Evolutionary conservation across 2,329 filamentous ascomycete genomes (phyloP).

Genomic region (Aureobasidium uvarum): DNA sequence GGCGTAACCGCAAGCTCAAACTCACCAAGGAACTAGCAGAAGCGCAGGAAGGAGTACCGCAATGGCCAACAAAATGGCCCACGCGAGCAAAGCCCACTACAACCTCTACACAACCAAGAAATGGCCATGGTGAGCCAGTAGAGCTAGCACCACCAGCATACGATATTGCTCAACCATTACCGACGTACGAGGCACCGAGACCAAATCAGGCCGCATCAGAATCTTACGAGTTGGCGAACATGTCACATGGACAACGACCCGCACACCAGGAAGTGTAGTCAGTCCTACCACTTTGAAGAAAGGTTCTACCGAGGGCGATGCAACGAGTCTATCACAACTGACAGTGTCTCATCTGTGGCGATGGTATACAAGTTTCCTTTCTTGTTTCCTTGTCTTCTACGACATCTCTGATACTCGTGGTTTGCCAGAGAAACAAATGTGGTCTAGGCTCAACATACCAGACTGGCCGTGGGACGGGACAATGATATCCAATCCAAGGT

Average conservation of each 20-base stretch:
- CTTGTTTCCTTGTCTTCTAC: no score
- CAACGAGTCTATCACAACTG: background rate
- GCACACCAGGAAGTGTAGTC: background rate
- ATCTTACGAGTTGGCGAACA: background rate
- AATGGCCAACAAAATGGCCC: constrained; percentile 6
- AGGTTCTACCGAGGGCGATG: background rate
- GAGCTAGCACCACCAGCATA: background rate
- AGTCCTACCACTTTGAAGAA: background rate
- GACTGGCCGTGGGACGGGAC: no score
- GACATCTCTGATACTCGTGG: no score
- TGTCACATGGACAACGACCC: background rate
- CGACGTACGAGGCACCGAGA: background rate
- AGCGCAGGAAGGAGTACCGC: background rate
- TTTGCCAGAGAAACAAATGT: no score
- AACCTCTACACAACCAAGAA: background rate
- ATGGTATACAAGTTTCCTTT: no score
- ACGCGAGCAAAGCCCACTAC: background rate
- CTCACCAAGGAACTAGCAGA: background rate
- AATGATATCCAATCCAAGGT: no score
- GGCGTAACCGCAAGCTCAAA: constrained; percentile 1
- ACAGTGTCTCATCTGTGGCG: background rate
- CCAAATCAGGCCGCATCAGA: background rate
- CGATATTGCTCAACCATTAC: constrained; percentile 6
- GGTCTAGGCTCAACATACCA: no score
- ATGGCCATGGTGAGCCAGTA: background rate